A percentile compares a stretch with the other conserved stretches of the same genome.
Conservation (phyloP, 768 basidiomycete genomes). For the Tulasnella sp. region DNA sequence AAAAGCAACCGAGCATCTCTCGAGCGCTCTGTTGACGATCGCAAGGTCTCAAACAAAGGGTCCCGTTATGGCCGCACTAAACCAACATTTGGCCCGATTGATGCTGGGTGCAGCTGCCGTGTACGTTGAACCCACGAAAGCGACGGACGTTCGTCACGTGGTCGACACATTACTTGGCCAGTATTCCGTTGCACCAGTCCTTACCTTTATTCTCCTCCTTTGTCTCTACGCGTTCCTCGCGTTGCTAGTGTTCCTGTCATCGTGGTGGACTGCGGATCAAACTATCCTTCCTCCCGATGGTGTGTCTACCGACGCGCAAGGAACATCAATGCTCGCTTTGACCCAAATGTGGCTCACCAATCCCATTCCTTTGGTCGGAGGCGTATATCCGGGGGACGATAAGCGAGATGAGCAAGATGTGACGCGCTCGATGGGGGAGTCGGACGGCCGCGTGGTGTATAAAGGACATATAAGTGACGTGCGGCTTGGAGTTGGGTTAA, state of each 20-base stretch:
- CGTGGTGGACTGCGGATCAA: background rate
- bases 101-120: background rate
- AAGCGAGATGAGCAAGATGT: background rate
- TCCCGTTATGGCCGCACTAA: background rate
- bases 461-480: background rate
- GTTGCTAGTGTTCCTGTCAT: background rate
- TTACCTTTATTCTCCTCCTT: background rate
- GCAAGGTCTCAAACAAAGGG: background rate
- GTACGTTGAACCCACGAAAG: background rate
- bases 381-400: background rate
- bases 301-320: background rate
- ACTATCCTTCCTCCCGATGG: background rate
- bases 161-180: background rate
- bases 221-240: background rate
- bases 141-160: background rate
- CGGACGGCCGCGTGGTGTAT: background rate
- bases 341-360: background rate
- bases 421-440: background rate
- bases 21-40: background rate
- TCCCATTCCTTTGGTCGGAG: background rate
- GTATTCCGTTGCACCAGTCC: background rate
- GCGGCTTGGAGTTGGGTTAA: background rate
- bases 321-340: background rate
- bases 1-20: background rate
- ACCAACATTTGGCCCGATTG: background rate